A percentile compares a stretch with the other conserved stretches of the same genome.
Conservation (phyloP, 805 yeast genomes). For the Metschnikowia corniflorae region DNA sequence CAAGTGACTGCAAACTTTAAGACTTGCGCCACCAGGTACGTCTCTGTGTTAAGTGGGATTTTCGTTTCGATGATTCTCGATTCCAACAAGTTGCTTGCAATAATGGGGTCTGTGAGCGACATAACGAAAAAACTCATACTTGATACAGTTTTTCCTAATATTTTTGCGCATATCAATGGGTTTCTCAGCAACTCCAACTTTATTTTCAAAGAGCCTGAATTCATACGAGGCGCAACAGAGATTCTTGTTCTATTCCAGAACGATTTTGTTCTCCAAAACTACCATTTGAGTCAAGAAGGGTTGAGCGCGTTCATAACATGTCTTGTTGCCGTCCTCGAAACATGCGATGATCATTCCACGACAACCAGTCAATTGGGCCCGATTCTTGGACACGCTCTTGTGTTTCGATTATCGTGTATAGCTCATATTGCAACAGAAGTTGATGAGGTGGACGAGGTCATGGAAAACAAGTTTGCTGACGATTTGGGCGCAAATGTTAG, state of each 20-base stretch:
- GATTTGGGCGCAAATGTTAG: slow-evolving; percentile 23
- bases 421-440: slow-evolving; percentile 12
- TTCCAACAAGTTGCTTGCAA: slow-evolving; percentile 20
- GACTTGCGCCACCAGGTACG: slow-evolving; percentile 25
- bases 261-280: slow-evolving; percentile 31
- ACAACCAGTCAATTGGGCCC: slow-evolving; percentile 9
- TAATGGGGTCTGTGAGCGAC: slow-evolving; percentile 28
- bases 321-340: slow-evolving; percentile 31
- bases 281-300: slow-evolving; percentile 20
- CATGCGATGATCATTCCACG: slow-evolving; percentile 5
- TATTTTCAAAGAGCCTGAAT: slow-evolving; percentile 33
- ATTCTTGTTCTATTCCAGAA: slow-evolving; percentile 25
- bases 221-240: slow-evolving; percentile 24
- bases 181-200: slow-evolving; percentile 31
- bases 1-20: slow-evolving; percentile 18
- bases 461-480: slow-evolving; percentile 13
- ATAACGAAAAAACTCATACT: slow-evolving; percentile 33
- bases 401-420: slow-evolving; percentile 27
- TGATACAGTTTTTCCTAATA: slow-evolving; percentile 33
- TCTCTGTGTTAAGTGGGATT: slow-evolving; percentile 31
- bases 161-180: slow-evolving; percentile 34
- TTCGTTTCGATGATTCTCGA: slow-evolving; percentile 31
- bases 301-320: slow-evolving; percentile 28
- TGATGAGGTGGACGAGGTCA: slow-evolving; percentile 7
- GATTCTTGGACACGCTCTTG: slow-evolving; percentile 24